Percentiles rank a stretch among this genome's conserved stretches.
Evolutionary conservation across 768 basidiomycete genomes (phyloP).

Genomic region (Russula foetens): DNA sequence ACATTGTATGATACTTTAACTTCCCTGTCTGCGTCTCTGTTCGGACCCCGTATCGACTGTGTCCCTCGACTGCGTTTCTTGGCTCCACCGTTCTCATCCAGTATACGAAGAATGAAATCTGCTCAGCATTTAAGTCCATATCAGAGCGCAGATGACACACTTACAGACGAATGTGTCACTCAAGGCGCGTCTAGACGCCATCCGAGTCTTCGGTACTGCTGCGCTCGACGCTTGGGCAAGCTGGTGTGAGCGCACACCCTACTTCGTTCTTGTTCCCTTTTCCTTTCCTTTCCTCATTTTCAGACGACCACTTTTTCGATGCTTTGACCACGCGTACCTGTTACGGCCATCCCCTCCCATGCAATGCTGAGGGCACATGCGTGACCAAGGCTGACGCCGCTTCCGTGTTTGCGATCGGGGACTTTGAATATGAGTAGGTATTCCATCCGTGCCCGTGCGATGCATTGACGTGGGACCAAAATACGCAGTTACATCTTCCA

Average conservation of each 20-base stretch:
- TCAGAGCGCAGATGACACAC: slow-evolving; percentile 42
- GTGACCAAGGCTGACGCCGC: slow-evolving; percentile 33
- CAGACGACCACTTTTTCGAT: slow-evolving; percentile 46
- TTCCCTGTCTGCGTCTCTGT: too few relatives aligned
- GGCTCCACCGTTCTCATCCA: too few relatives aligned
- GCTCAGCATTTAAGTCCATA: too few relatives aligned
- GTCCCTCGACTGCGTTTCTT: too few relatives aligned
- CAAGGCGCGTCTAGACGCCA: slow-evolving; percentile 31
- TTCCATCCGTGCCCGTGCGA: not conserved
- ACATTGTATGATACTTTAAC: too few relatives aligned
- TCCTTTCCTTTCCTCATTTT: slow-evolving; percentile 9
- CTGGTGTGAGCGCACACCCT: slow-evolving; percentile 30
- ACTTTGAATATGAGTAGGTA: slow-evolving; percentile 36
- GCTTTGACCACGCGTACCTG: slow-evolving; percentile 42
- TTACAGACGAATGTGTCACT: slow-evolving; percentile 31
- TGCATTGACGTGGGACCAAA: not conserved
- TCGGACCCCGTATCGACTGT: too few relatives aligned
- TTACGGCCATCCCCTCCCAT: slow-evolving; percentile 37
- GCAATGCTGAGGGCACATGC: slow-evolving; percentile 35
- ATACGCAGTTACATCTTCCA: slow-evolving; percentile 41
- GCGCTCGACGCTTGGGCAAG: slow-evolving; percentile 35
- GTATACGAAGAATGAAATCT: too few relatives aligned
- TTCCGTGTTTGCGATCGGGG: slow-evolving; percentile 30
- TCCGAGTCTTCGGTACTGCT: slow-evolving; percentile 34
- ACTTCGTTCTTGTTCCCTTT: slow-evolving; percentile 9